Evolutionary conservation across 805 yeast genomes (phyloP).

Genomic region (Starmera pachycereana): DNA sequence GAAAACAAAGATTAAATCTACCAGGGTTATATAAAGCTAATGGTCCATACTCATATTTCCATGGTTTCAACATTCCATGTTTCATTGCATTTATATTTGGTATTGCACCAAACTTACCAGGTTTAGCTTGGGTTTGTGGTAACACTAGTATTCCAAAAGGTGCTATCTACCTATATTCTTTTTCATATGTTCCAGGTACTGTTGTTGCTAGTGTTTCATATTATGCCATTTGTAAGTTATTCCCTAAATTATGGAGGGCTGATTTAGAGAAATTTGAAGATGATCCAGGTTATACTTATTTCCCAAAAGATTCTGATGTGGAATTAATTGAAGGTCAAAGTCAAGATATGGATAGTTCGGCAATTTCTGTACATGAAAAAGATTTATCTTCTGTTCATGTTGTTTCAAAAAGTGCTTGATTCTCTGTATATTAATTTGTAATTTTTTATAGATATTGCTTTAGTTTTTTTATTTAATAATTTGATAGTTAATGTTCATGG

Average conservation of each 20-base stretch:
- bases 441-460: too few relatives aligned
- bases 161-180: slow-evolving; percentile 52
- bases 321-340: too few relatives aligned
- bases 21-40: slow-evolving; percentile 47
- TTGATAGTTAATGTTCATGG: too few relatives aligned
- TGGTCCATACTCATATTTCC: slow-evolving; percentile 42
- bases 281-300: too few relatives aligned
- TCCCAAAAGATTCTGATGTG: too few relatives aligned
- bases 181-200: slow-evolving; percentile 49
- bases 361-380: too few relatives aligned
- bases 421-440: too few relatives aligned
- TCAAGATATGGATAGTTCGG: too few relatives aligned
- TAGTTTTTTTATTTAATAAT: too few relatives aligned
- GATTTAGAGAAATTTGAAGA: not conserved
- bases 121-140: slow-evolving; percentile 41
- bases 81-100: slow-evolving; percentile 46
- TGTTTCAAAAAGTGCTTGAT: too few relatives aligned
- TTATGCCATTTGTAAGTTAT: slow-evolving; percentile 32
- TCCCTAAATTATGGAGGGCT: slow-evolving; percentile 27
- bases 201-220: slow-evolving; percentile 38
- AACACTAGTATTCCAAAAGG: slow-evolving; percentile 57
- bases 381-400: too few relatives aligned
- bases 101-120: slow-evolving; percentile 28
- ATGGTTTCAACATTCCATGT: slow-evolving; percentile 76
- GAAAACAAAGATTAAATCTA: slow-evolving; percentile 56